A percentile compares a stretch with the other conserved stretches of the same genome.
These are phyloP conservation scores for Dendrobium nobile DNA, from an alignment of 106 monocot genomes.

Conservation along the genomic window DNA sequence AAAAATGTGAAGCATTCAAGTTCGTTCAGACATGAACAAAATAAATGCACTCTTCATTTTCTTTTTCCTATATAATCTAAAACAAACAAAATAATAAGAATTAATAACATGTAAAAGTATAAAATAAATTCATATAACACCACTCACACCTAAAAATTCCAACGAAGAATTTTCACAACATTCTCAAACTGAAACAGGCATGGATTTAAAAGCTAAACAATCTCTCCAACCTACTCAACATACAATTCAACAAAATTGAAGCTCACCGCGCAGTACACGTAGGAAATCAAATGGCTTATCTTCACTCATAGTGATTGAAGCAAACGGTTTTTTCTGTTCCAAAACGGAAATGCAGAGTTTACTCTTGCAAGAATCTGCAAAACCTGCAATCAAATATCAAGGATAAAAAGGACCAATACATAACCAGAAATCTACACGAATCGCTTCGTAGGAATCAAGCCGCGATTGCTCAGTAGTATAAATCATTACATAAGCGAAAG, in stretches of 20 bases:
- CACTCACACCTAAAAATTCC: not conserved
- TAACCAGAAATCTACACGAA: not conserved
- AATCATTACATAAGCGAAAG: not conserved
- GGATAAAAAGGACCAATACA: not conserved
- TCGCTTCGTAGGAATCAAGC: not conserved
- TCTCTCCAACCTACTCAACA: not conserved
- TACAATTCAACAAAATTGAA: not conserved
- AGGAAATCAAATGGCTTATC: constrained; percentile 71
- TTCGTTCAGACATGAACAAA: no score
- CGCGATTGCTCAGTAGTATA: no score
- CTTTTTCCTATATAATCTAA: no score
- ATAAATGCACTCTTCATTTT: no score
- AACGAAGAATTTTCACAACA: not conserved
- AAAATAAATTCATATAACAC: no score
- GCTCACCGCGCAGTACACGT: constrained; percentile 52
- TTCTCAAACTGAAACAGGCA: not conserved
- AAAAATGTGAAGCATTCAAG: no score
- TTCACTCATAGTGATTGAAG: constrained; percentile 40
- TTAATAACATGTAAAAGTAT: no score
- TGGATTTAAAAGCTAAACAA: not conserved
- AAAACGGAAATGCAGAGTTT: constrained; percentile 12
- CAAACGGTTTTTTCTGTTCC: constrained; percentile 33
- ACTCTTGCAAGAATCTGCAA: constrained; percentile 40
- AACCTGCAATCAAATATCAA: not conserved
- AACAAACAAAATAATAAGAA: no score